A percentile compares a stretch with the other conserved stretches of the same genome.
These are phyloP conservation scores for Periglandula ipomoeae DNA, from an alignment of 2,329 filamentous ascomycete genomes.

Conservation along the genomic window DNA sequence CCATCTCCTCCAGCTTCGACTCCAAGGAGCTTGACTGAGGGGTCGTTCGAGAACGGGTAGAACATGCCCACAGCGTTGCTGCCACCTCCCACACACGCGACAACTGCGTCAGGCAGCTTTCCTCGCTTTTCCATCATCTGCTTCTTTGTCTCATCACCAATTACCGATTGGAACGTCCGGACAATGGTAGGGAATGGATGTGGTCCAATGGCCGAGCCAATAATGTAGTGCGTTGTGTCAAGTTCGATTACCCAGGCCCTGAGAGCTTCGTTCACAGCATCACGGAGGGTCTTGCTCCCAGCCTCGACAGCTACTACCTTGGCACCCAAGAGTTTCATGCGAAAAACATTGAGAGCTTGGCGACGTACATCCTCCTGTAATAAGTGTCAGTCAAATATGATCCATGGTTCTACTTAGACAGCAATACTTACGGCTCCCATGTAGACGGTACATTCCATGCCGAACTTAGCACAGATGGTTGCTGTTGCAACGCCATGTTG, in stretches of 20 bases:
- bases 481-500: conserved; percentile 97
- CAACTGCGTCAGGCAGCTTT: conserved; percentile 89
- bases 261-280: conserved; percentile 91
- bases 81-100: conserved; percentile 92
- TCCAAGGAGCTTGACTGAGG: conserved; percentile 76
- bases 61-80: conserved; percentile 98
- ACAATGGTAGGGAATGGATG: conserved; percentile 98
- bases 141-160: conserved; percentile 86
- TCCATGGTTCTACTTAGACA: background rate
- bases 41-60: conserved; percentile 85
- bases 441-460: conserved; percentile 95
- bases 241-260: conserved; percentile 90
- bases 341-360: conserved; percentile 96
- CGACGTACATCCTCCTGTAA: conserved; percentile 76
- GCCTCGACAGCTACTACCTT: conserved; percentile 89
- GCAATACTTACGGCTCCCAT: conserved; percentile 66
- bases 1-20: conserved; percentile 95
- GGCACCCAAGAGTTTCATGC: conserved; percentile 92
- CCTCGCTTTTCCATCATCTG: conserved; percentile 80
- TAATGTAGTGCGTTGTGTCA: conserved; percentile 94
- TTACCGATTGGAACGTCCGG: conserved; percentile 93
- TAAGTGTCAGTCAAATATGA: conserved; percentile 14
- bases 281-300: conserved; percentile 72
- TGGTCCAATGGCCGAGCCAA: conserved; percentile 92
- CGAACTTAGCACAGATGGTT: conserved; percentile 95